These are phyloP conservation scores for Stygiomarasmius scandens DNA, from an alignment of 1,284 basidiomycete genomes.

Conservation along the genomic window DNA sequence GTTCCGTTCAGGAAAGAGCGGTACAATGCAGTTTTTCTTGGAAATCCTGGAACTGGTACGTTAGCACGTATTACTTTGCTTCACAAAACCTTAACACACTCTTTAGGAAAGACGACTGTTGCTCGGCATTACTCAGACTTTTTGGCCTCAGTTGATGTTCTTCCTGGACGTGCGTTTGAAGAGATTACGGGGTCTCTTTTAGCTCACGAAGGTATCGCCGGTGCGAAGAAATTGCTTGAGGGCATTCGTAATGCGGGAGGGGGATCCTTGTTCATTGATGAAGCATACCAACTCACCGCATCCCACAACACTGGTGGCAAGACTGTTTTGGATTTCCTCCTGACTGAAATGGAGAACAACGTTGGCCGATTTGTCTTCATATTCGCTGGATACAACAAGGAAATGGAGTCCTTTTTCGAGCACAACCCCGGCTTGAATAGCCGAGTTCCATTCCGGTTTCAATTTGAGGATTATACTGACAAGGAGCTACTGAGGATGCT, in stretches of 20 bases:
- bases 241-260: constrained; percentile 54
- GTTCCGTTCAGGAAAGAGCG: constrained; percentile 48
- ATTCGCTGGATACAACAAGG: constrained; percentile 65
- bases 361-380: constrained; percentile 69
- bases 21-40: constrained; percentile 57
- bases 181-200: constrained; percentile 66
- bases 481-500: constrained; percentile 57
- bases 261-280: constrained; percentile 67
- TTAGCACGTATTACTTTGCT: no score
- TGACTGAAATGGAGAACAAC: constrained; percentile 73
- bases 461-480: constrained; percentile 66
- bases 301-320: constrained; percentile 47
- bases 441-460: constrained; percentile 60
- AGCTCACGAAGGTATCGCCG: constrained; percentile 56
- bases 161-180: constrained; percentile 56
- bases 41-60: constrained; percentile 66
- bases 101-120: constrained; percentile 67
- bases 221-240: constrained; percentile 52
- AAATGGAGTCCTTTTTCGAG: constrained; percentile 77
- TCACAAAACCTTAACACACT: background rate
- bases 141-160: constrained; percentile 52
- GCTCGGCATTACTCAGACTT: constrained; percentile 66
- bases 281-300: constrained; percentile 65
- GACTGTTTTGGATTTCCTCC: constrained; percentile 64
- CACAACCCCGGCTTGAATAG: constrained; percentile 69